A percentile compares a stretch with the other conserved stretches of the same genome.
phyloP scores from a whole-genome alignment of 805 yeast genomes.

The Sugiyamaella smithiae region DNA sequence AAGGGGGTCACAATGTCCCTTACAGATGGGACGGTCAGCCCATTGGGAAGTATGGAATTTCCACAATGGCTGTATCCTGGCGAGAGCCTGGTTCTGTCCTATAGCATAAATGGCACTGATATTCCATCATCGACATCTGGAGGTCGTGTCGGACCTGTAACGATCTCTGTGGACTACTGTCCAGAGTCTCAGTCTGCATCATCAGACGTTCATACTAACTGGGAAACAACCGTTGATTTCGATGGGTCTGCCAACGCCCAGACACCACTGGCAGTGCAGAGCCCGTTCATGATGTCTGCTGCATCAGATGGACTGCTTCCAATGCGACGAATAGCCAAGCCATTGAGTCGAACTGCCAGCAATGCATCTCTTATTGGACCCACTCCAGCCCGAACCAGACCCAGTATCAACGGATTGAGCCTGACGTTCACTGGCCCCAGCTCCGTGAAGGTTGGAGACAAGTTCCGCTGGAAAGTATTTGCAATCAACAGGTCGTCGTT shows the following conservation, averaged over 20 bases:
- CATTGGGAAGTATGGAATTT: slow-evolving; percentile 24
- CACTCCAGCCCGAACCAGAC: slow-evolving; percentile 4
- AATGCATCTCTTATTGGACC: slow-evolving; percentile 17
- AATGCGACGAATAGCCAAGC: slow-evolving; percentile 5
- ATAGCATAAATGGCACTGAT: slow-evolving; percentile 22
- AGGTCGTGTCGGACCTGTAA: slow-evolving; percentile 9
- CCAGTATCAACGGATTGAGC: slow-evolving; percentile 35
- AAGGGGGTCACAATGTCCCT: slow-evolving; percentile 21
- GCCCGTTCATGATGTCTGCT: slow-evolving; percentile 18
- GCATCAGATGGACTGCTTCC: slow-evolving; percentile 11
- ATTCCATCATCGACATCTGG: slow-evolving; percentile 7
- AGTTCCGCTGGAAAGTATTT: slow-evolving; percentile 61
- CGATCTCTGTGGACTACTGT: slow-evolving; percentile 9
- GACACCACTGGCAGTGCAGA: slow-evolving; percentile 26
- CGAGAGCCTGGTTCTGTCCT: slow-evolving; percentile 32
- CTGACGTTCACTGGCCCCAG: slow-evolving; percentile 64
- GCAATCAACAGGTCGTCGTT: slow-evolving; percentile 59
- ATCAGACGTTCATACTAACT: slow-evolving; percentile 31
- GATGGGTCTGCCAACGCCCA: slow-evolving; percentile 16
- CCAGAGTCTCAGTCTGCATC: background rate
- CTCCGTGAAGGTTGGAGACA: slow-evolving; percentile 56
- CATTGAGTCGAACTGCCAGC: slow-evolving; percentile 20
- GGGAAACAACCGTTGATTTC: slow-evolving; percentile 39
- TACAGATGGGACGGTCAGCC: slow-evolving; percentile 26
- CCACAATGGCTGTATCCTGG: slow-evolving; percentile 30